Conservation (phyloP, 2,329 filamentous ascomycete genomes). For the Dactylellina leptospora region DNA sequence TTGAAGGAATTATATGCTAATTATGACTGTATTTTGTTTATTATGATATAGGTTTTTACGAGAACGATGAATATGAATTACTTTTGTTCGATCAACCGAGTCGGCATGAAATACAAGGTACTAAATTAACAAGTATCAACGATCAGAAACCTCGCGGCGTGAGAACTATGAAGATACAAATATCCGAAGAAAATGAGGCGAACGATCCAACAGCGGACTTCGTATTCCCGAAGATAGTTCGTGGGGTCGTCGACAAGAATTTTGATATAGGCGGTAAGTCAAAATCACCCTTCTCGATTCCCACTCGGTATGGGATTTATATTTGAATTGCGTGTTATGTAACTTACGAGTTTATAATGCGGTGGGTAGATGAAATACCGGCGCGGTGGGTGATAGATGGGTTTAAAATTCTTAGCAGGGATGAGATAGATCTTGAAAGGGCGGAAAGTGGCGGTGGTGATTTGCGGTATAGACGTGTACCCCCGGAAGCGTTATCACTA, state of each 20-base stretch:
- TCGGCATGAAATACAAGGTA: not conserved
- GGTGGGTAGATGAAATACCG: too few relatives aligned
- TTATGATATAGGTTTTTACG: conserved; percentile 15
- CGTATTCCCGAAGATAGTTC: too few relatives aligned
- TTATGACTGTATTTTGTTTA: not conserved
- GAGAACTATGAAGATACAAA: not conserved
- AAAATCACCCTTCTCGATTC: not conserved
- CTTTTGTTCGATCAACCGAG: conserved; percentile 27
- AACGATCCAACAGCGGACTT: not conserved
- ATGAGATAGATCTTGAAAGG: not conserved
- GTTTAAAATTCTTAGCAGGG: not conserved
- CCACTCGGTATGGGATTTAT: too few relatives aligned
- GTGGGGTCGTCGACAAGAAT: too few relatives aligned
- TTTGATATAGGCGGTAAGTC: too few relatives aligned
- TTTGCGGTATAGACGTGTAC: conserved; percentile 1
- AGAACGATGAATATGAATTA: conserved; percentile 6
- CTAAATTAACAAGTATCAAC: conserved; percentile 7
- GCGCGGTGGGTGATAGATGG: too few relatives aligned
- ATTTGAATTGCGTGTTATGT: too few relatives aligned
- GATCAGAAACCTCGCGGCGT: not conserved
- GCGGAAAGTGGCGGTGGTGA: not conserved
- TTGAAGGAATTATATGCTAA: too few relatives aligned
- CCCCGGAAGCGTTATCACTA: not conserved
- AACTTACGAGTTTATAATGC: too few relatives aligned
- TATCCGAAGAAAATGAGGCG: not conserved